A percentile compares a stretch with the other conserved stretches of the same genome.
These are phyloP conservation scores for Allium cepa DNA, from an alignment of 106 monocot genomes.

Conservation along the genomic window DNA sequence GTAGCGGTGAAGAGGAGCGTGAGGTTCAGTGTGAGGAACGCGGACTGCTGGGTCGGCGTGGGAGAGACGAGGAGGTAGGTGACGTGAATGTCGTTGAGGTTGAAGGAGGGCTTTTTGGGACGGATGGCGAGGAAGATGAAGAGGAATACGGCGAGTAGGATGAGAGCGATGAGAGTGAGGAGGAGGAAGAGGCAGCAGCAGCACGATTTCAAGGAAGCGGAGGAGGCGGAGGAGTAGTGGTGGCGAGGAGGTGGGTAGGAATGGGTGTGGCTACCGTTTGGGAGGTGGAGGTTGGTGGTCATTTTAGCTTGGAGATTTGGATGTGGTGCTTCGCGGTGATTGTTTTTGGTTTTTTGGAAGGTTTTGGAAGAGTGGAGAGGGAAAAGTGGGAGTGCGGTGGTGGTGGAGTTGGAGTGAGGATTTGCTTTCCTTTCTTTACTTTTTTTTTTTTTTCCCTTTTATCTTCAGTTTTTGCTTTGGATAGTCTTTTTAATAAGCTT, in stretches of 20 bases:
- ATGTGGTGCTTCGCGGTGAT: conserved; percentile 6
- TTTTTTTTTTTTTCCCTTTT: too few species aligned
- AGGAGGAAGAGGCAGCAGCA: conserved; percentile 93
- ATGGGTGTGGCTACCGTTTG: neutral
- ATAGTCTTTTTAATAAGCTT: too few species aligned
- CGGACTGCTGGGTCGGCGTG: conserved; percentile 15
- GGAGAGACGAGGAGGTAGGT: conserved; percentile 63
- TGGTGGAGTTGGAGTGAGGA: neutral
- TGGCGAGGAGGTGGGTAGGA: neutral
- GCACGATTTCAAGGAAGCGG: conserved; percentile 70
- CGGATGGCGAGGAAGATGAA: conserved; percentile 56
- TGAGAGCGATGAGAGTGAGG: conserved; percentile 69
- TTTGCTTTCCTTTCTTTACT: too few species aligned
- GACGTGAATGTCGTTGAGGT: conserved; percentile 58
- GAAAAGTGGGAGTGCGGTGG: neutral
- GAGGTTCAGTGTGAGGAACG: conserved; percentile 76
- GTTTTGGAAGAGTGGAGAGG: neutral
- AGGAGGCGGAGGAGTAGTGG: conserved; percentile 14
- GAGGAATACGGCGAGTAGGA: conserved; percentile 49
- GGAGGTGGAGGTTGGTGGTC: conserved; percentile 9
- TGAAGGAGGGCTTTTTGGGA: conserved; percentile 64
- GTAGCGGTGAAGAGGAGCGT: conserved; percentile 65
- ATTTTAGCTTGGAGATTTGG: neutral
- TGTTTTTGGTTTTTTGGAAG: neutral
- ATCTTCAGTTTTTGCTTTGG: too few species aligned